Conservation (phyloP, 2,329 filamentous ascomycete genomes). For the Metarhizium rileyi region DNA sequence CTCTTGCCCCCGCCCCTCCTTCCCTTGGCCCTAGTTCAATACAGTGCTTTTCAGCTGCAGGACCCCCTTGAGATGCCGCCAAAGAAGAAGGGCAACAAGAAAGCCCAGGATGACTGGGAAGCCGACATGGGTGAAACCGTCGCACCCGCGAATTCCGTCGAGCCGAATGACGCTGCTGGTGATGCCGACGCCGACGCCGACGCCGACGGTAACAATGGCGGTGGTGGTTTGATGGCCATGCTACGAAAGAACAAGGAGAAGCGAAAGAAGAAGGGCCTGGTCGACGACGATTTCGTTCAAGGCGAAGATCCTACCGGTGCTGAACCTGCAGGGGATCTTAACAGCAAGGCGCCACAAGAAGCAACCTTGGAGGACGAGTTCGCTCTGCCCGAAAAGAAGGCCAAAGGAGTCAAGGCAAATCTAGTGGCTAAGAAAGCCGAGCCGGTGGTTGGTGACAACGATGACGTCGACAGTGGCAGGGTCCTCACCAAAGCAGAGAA, state of each 20-base stretch:
- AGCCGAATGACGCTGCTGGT: constrained; percentile 28
- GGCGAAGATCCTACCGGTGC: constrained; percentile 43
- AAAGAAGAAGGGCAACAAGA: constrained; percentile 87
- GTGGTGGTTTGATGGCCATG: constrained; percentile 66
- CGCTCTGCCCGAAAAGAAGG: constrained; percentile 67
- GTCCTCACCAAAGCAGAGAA: constrained; percentile 97
- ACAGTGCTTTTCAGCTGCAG: constrained; percentile 1
- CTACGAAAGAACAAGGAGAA: constrained; percentile 76
- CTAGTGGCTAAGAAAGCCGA: constrained; percentile 33
- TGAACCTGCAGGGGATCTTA: constrained; percentile 26
- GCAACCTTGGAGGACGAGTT: constrained; percentile 81
- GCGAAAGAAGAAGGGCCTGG: constrained; percentile 78
- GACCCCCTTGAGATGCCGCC: constrained; percentile 60
- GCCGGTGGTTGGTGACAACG: constrained; percentile 35
- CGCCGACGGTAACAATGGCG: constrained; percentile 43
- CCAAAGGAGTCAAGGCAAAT: constrained; percentile 47
- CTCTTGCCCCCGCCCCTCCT: too few species aligned
- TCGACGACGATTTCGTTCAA: constrained; percentile 60
- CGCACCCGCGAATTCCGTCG: constrained; percentile 44
- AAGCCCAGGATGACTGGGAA: constrained; percentile 86
- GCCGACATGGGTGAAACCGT: constrained; percentile 75
- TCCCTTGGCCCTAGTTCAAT: neutral
- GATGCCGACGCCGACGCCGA: constrained; percentile 36
- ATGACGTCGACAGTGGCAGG: constrained; percentile 47
- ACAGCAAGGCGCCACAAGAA: constrained; percentile 67